Conservation (phyloP, 2,329 filamentous ascomycete species). For the Diplodia corticola region DNA sequence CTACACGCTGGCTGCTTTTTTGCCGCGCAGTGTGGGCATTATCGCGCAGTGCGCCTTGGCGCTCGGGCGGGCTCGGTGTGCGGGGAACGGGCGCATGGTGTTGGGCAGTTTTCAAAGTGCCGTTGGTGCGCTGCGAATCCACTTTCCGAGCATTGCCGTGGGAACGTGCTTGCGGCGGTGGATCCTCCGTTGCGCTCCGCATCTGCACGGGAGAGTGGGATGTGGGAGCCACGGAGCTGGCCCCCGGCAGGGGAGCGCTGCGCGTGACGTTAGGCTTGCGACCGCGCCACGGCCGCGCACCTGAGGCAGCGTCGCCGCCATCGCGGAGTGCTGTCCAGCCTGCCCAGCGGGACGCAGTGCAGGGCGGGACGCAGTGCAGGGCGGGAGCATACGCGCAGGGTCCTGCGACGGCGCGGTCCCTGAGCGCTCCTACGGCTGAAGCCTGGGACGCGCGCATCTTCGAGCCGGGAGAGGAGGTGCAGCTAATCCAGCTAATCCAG, state of each 20-base stretch:
- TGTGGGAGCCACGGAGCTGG: conserved; percentile 13
- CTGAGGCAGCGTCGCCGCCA: neutral
- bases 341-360: neutral
- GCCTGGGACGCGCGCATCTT: neutral
- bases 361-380: conserved; percentile 2
- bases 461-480: conserved; percentile 2
- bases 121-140: conserved; percentile 13
- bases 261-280: conserved; percentile 9
- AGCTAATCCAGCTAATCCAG: conserved; percentile 13
- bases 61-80: conserved; percentile 16
- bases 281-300: neutral
- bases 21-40: neutral
- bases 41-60: conserved; percentile 12
- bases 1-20: conserved; percentile 8
- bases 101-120: neutral
- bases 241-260: neutral
- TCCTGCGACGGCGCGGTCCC: conserved; percentile 17
- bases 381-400: conserved; percentile 1
- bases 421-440: neutral
- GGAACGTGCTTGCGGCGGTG: conserved; percentile 14
- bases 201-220: conserved; percentile 16
- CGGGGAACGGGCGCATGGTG: conserved; percentile 16
- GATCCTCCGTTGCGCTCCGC: conserved; percentile 20
- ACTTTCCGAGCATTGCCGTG: conserved; percentile 18
- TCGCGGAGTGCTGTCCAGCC: neutral